Base-by-base conservation (phyloP, 306 rosid genomes). In the Prunus salicina region DNA sequence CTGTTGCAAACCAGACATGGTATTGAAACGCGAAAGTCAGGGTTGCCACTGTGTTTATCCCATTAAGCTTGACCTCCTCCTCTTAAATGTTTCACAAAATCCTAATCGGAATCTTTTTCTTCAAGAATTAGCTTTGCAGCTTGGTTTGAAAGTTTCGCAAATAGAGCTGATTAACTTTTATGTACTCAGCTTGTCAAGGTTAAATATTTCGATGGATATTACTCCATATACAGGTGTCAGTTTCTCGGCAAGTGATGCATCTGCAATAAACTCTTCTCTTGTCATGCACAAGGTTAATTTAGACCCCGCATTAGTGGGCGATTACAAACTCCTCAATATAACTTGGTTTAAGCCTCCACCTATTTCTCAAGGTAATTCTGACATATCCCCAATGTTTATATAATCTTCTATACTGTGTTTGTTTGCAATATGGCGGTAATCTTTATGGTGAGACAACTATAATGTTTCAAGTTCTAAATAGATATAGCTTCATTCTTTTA, bases 131-230 rank as follows among this genome's bases (percentile, higher is more conserved):
- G 97, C 99, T 69, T 27, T 82, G 15, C 89, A 89, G 76, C 91
- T 95, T 80, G 87, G 75, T 84, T 75, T 95, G 82, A 67, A 56
- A 43, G 82, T 70, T 82, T 76, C 93, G 38, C 97, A 95, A 86
- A 88, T 92, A 75, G 91, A 90, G 72, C 80, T 92, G 84, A 88
- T 90, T 47, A 89, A 92, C 80, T 95, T 95, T 80, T 92, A 95
- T 72, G 80, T 90, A 67, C 84, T 88, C 75, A 78, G 82, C 79
- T 70, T 86, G 62, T 87, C 91, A 13, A 84, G 84, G 13, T 82
- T 86, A 82, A 92, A 95, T 87, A 89, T 95, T 74, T 92, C 99
- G 5, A 95, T 95, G 97, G 88, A 95, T 79, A 88, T 95, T 60
- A 89, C 93, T 79, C 97, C 97, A 12, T 77, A 32, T 67, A 79